Percentiles rank a stretch among this genome's conserved stretches.
These are phyloP conservation scores for Coleophoma eucalyptorum DNA, from an alignment of 2,329 filamentous ascomycete genomes.

Conservation along the genomic window DNA sequence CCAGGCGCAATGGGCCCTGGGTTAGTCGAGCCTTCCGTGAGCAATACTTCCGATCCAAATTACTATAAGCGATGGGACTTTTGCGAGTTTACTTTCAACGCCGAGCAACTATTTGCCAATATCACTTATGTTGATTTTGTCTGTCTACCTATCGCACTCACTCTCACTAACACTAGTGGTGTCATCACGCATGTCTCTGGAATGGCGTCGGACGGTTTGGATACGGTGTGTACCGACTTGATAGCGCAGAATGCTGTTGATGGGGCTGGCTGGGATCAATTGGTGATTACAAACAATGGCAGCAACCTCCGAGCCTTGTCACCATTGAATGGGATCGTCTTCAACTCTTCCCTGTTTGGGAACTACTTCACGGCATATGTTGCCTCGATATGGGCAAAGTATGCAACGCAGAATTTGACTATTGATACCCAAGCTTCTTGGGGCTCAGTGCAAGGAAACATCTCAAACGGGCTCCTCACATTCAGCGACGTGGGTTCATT, in stretches of 20 bases:
- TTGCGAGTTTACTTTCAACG: conserved; percentile 66
- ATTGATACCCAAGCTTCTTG: conserved; percentile 62
- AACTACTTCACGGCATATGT: conserved; percentile 42
- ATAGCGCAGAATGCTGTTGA: conserved; percentile 50
- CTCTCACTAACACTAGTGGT: conserved; percentile 39
- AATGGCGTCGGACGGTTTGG: conserved; percentile 50
- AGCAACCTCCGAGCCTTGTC: conserved; percentile 37
- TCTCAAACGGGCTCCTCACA: conserved; percentile 23
- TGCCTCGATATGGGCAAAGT: conserved; percentile 37
- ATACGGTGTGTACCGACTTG: conserved; percentile 49
- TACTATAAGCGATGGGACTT: conserved; percentile 62
- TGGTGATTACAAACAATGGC: conserved; percentile 28
- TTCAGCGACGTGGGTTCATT: conserved; percentile 46
- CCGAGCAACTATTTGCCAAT: conserved; percentile 58
- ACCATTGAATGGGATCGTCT: conserved; percentile 29
- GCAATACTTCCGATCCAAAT: conserved; percentile 61
- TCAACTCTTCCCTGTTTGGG: conserved; percentile 35
- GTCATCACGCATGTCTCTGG: conserved; percentile 49
- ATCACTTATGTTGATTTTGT: conserved; percentile 78
- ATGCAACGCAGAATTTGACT: conserved; percentile 36
- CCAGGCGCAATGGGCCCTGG: conserved; percentile 51
- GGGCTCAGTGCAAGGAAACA: conserved; percentile 37
- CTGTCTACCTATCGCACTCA: conserved; percentile 55
- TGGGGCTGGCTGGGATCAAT: conserved; percentile 55
- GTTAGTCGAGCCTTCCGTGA: conserved; percentile 71